Conservation (phyloP, 768 basidiomycete genomes). For the Amyloporia xantha region DNA sequence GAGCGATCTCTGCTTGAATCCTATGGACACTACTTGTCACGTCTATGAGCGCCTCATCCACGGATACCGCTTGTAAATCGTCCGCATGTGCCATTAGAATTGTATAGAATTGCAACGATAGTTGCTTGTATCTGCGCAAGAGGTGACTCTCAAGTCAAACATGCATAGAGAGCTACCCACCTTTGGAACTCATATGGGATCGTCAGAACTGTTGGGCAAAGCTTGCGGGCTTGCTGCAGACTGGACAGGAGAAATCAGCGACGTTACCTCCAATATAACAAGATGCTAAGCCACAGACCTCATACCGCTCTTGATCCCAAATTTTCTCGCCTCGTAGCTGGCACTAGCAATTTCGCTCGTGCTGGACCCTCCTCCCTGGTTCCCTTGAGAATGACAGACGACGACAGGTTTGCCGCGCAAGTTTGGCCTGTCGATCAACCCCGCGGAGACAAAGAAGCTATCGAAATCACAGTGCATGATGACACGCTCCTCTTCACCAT, state of each 20-base stretch:
- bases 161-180: slow-evolving; percentile 29
- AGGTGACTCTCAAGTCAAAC: slow-evolving; percentile 1
- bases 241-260: slow-evolving; percentile 30
- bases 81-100: slow-evolving; percentile 87
- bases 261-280: too few relatives aligned
- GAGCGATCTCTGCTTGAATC: slow-evolving; percentile 23
- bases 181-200: slow-evolving; percentile 93
- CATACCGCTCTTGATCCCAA: slow-evolving; percentile 93
- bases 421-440: slow-evolving; percentile 71
- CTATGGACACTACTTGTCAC: slow-evolving; percentile 58
- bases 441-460: slow-evolving; percentile 95
- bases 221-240: slow-evolving; percentile 49
- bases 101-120: slow-evolving; percentile 86
- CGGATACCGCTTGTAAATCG: slow-evolving; percentile 90
- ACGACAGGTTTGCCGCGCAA: slow-evolving; percentile 85
- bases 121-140: slow-evolving; percentile 65
- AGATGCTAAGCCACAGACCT: slow-evolving; percentile 47
- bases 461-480: slow-evolving; percentile 97
- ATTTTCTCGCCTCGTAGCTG: slow-evolving; percentile 87
- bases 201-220: slow-evolving; percentile 68
- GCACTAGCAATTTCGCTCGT: slow-evolving; percentile 95
- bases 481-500: slow-evolving; percentile 47
- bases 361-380: slow-evolving; percentile 62
- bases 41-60: slow-evolving; percentile 94
- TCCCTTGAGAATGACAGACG: slow-evolving; percentile 90